phyloP scores from a whole-genome alignment of 495 filamentous ascomycete species.

The Rhypophila decipiens region DNA sequence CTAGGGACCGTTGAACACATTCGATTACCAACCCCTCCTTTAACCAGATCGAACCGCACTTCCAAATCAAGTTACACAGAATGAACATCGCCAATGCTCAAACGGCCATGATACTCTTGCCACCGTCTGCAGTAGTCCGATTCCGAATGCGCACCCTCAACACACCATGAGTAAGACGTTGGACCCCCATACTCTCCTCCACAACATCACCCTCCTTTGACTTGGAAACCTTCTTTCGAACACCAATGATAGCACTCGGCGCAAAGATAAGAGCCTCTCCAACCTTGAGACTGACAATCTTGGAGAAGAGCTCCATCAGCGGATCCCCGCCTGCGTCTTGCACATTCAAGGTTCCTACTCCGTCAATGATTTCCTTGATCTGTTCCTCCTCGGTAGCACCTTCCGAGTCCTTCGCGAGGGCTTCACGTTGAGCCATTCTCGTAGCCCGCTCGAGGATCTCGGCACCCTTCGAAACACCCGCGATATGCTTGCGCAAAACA shows the following conservation, averaged over 20 bases:
- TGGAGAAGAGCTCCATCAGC: slow-evolving; percentile 40
- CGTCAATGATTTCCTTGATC: slow-evolving; percentile 1
- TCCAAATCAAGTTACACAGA: too few relatives aligned
- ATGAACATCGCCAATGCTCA: too few relatives aligned
- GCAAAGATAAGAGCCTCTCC: slow-evolving; percentile 65
- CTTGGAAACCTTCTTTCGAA: slow-evolving; percentile 24
- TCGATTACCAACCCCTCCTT: too few relatives aligned
- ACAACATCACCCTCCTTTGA: slow-evolving; percentile 6
- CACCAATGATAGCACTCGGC: slow-evolving; percentile 49
- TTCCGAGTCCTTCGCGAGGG: too few relatives aligned
- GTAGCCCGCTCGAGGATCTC: slow-evolving; percentile 16
- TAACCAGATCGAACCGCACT: too few relatives aligned
- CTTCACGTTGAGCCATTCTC: too few relatives aligned
- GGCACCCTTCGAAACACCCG: slow-evolving; percentile 32
- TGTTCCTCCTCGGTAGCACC: slow-evolving; percentile 6
- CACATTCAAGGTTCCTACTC: slow-evolving; percentile 2
- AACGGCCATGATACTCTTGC: slow-evolving; percentile 44
- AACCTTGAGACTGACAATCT: slow-evolving; percentile 51
- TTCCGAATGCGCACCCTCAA: slow-evolving; percentile 48
- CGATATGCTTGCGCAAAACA: slow-evolving; percentile 57
- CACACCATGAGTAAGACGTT: slow-evolving; percentile 39
- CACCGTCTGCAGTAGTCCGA: slow-evolving; percentile 52
- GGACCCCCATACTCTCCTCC: not conserved
- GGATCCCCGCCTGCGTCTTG: slow-evolving; percentile 19
- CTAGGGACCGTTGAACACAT: too few relatives aligned